Percentiles rank a stretch among this genome's conserved stretches.
phyloP scores from a whole-genome alignment of 768 basidiomycete species.

The Tricholomella constricta region DNA sequence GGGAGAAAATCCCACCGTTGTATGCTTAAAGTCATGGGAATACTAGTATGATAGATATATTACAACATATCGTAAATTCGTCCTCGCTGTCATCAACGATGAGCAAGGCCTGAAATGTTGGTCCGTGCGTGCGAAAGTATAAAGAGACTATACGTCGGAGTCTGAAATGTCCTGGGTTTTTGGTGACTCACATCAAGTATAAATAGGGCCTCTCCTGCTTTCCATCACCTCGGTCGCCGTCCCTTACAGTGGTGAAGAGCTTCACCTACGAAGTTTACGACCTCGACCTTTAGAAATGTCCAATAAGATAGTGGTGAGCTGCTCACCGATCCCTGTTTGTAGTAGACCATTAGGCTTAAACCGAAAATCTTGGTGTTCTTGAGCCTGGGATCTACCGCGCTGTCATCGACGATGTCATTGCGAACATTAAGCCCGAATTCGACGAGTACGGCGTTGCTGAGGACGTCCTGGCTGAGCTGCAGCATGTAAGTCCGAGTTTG shows the following conservation, averaged over 20 bases:
- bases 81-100: no score
- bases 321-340: constrained; percentile 60
- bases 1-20: neutral
- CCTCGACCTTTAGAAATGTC: constrained; percentile 61
- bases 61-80: no score
- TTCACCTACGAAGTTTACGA: constrained; percentile 31
- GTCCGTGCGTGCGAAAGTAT: constrained; percentile 46
- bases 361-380: constrained; percentile 45
- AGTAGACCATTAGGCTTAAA: constrained; percentile 59
- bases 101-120: no score
- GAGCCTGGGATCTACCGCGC: constrained; percentile 90
- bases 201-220: constrained; percentile 47
- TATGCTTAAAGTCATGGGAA: no score
- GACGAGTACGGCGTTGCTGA: constrained; percentile 95
- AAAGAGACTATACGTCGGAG: constrained; percentile 38
- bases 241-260: constrained; percentile 38
- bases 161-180: constrained; percentile 45
- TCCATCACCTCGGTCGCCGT: constrained; percentile 43
- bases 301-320: constrained; percentile 98
- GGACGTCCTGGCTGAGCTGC: constrained; percentile 85
- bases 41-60: no score
- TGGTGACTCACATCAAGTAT: constrained; percentile 48
- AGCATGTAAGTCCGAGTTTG: constrained; percentile 65
- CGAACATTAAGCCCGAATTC: constrained; percentile 87
- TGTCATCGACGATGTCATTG: constrained; percentile 96